A percentile compares a stretch with the other conserved stretches of the same genome.
These are phyloP conservation scores for Orbilia javanica DNA, from an alignment of 2,329 filamentous ascomycete genomes.

Conservation along the genomic window DNA sequence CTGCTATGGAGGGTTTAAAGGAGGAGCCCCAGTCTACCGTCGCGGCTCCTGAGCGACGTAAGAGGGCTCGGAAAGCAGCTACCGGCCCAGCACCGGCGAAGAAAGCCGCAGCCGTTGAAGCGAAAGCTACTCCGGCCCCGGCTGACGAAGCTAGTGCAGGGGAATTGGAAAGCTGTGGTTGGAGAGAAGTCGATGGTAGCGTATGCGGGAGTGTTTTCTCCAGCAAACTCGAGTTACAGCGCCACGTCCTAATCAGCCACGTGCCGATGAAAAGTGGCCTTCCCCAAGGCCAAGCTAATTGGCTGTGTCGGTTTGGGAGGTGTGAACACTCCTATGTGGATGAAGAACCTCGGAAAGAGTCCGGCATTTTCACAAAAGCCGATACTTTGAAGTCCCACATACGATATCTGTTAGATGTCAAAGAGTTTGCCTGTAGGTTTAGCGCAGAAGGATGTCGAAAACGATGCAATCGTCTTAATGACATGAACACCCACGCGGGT, in stretches of 20 bases:
- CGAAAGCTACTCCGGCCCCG: background rate
- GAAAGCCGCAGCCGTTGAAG: background rate
- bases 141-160: background rate
- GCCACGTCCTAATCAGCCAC: conserved; percentile 15
- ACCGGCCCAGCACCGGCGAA: background rate
- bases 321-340: background rate
- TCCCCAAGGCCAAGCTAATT: background rate
- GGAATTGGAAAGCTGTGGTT: conserved; percentile 14
- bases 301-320: conserved; percentile 20
- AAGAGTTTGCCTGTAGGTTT: conserved; percentile 23
- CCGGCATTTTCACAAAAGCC: conserved; percentile 26
- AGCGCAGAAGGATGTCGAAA: background rate
- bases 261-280: conserved; percentile 16
- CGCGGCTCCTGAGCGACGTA: conserved; percentile 5
- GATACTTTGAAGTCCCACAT: conserved; percentile 43
- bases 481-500: conserved; percentile 26
- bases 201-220: conserved; percentile 16
- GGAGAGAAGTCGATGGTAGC: conserved; percentile 5
- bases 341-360: background rate
- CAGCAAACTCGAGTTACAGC: conserved; percentile 11
- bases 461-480: conserved; percentile 30
- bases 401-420: conserved; percentile 10
- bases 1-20: background rate
- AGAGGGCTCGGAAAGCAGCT: conserved; percentile 6
- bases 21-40: background rate